A percentile compares a stretch with the other conserved stretches of the same genome.
phyloP scores from a whole-genome alignment of 495 filamentous ascomycete genomes.

The Aspergillus diversus region DNA sequence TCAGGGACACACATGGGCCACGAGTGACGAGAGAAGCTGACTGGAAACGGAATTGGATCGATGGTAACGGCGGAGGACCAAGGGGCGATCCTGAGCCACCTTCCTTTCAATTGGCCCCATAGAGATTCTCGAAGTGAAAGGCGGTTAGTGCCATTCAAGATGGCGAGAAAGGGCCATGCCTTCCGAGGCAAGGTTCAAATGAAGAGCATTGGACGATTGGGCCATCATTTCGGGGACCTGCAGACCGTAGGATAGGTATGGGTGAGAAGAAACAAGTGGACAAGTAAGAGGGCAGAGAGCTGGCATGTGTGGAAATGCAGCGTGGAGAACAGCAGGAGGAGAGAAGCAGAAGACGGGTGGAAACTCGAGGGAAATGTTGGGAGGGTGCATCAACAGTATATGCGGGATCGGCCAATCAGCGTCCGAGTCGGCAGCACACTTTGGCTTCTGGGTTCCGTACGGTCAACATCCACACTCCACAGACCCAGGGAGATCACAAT shows the following conservation, averaged over 20 bases:
- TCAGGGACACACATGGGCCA: slow-evolving; percentile 49
- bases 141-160: slow-evolving; percentile 12
- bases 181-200: slow-evolving; percentile 4
- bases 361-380: not conserved
- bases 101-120: slow-evolving; percentile 18
- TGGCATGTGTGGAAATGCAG: slow-evolving; percentile 27
- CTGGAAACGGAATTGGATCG: slow-evolving; percentile 15
- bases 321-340: slow-evolving; percentile 14
- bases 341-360: slow-evolving; percentile 4
- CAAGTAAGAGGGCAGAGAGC: slow-evolving; percentile 27
- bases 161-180: slow-evolving; percentile 8
- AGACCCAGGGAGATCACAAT: slow-evolving; percentile 1
- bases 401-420: slow-evolving; percentile 30
- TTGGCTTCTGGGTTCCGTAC: slow-evolving; percentile 15
- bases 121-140: slow-evolving; percentile 7
- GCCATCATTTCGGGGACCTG: slow-evolving; percentile 9
- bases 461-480: slow-evolving; percentile 17
- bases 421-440: slow-evolving; percentile 30
- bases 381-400: slow-evolving; percentile 17
- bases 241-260: slow-evolving; percentile 4
- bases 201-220: not conserved
- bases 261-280: not conserved
- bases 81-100: slow-evolving; percentile 16
- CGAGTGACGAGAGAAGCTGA: slow-evolving; percentile 25
- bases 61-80: slow-evolving; percentile 15